These are phyloP conservation scores for Boletus rubroflammeus DNA, from an alignment of 768 basidiomycete species.

Conservation along the genomic window DNA sequence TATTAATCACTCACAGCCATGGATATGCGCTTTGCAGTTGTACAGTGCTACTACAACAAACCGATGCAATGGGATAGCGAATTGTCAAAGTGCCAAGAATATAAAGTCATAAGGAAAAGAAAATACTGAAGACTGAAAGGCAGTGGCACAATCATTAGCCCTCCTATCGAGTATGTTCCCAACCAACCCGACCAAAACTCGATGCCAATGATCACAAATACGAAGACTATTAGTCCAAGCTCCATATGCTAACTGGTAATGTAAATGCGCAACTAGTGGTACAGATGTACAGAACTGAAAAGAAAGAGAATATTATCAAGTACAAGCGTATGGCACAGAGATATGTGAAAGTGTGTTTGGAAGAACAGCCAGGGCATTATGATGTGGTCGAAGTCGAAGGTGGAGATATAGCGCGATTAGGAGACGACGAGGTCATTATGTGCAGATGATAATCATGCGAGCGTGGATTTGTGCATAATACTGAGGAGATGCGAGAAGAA, in stretches of 20 bases:
- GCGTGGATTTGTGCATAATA: slow-evolving; percentile 24
- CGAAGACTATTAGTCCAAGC: slow-evolving; percentile 31
- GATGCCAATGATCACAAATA: slow-evolving; percentile 27
- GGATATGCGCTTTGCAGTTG: not conserved
- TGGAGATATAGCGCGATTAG: slow-evolving; percentile 31
- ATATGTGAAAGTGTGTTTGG: slow-evolving; percentile 19
- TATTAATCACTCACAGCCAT: not conserved
- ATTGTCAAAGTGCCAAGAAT: slow-evolving; percentile 29
- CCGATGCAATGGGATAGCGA: slow-evolving; percentile 29
- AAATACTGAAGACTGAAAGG: slow-evolving; percentile 11
- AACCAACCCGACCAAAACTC: slow-evolving; percentile 29
- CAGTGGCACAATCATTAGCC: slow-evolving; percentile 31
- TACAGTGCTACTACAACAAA: slow-evolving; percentile 31
- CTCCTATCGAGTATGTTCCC: slow-evolving; percentile 28
- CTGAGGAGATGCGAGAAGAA: slow-evolving; percentile 18
- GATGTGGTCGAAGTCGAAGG: slow-evolving; percentile 10
- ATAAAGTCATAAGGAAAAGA: slow-evolving; percentile 25
- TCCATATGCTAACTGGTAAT: slow-evolving; percentile 32
- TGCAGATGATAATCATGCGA: slow-evolving; percentile 26
- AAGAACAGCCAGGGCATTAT: slow-evolving; percentile 15
- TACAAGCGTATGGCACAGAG: slow-evolving; percentile 35
- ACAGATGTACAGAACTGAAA: slow-evolving; percentile 31
- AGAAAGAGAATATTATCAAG: slow-evolving; percentile 27
- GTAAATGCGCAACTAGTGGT: slow-evolving; percentile 34
- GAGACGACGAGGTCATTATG: slow-evolving; percentile 30